Percentiles rank a stretch among this genome's conserved stretches.
Conservation (phyloP, 257 asterid genomes). For the Ilex aquifolium region DNA sequence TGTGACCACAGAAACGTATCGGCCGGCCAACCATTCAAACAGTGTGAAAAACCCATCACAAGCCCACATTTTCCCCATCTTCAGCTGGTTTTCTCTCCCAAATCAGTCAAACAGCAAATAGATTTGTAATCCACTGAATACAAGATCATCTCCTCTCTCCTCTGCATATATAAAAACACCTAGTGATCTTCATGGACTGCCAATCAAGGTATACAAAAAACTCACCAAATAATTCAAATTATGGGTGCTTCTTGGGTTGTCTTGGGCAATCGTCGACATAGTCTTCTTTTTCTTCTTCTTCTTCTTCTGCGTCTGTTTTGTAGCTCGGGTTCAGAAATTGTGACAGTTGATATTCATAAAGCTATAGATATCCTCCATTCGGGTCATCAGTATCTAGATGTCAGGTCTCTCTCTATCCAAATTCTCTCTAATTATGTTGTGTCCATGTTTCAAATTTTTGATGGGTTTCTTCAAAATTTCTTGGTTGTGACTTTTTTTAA, state of each 20-base stretch:
- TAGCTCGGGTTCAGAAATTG: conserved; percentile 38
- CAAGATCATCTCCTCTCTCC: neutral
- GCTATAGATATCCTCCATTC: conserved; percentile 45
- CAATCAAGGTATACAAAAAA: conserved; percentile 13
- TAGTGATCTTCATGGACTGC: conserved; percentile 10
- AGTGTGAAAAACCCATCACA: no score
- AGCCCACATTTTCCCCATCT: no score
- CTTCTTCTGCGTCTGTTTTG: conserved; percentile 13
- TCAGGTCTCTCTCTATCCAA: conserved; percentile 37
- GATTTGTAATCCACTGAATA: conserved; percentile 4
- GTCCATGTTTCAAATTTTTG: neutral
- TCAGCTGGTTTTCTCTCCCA: neutral
- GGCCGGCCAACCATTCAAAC: no score
- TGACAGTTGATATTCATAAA: conserved; percentile 55
- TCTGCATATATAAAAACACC: neutral
- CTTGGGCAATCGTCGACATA: no score
- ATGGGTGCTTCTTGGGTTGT: conserved; percentile 4
- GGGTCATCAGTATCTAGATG: conserved; percentile 69
- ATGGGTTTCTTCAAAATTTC: neutral
- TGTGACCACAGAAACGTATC: no score
- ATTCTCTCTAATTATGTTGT: neutral
- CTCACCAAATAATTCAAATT: no score
- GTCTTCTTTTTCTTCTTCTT: conserved; percentile 1
- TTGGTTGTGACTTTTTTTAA: neutral
- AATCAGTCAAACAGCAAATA: conserved; percentile 14